phyloP scores from a whole-genome alignment of 805 yeast species.

The Metschnikowia gelsemii region DNA sequence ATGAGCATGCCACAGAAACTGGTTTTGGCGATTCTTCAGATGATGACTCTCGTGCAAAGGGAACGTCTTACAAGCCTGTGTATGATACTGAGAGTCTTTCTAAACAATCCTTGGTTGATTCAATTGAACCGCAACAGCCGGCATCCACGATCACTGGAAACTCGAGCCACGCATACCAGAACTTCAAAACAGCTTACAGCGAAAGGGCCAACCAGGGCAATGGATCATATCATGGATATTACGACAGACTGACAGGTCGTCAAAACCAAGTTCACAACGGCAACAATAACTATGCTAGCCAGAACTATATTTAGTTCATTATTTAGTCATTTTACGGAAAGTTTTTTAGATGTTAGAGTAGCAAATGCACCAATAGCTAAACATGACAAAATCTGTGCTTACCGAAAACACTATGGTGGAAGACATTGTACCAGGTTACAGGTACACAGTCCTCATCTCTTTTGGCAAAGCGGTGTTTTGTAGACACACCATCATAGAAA shows the following conservation, averaged over 20 bases:
- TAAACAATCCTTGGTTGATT: conserved; percentile 15
- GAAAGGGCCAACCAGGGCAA: conserved; percentile 10
- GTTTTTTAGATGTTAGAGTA: not conserved
- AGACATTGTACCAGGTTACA: conserved; percentile 52
- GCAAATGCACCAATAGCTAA: not conserved
- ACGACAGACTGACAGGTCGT: conserved; percentile 7
- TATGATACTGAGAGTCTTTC: conserved; percentile 17
- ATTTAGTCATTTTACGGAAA: not conserved
- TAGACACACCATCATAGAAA: not conserved
- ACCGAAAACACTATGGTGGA: conserved; percentile 52
- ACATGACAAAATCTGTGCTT: conserved; percentile 38
- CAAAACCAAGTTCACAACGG: not conserved
- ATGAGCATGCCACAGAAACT: conserved; percentile 38
- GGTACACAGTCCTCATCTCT: conserved; percentile 40
- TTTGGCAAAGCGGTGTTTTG: not conserved
- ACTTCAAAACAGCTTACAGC: conserved; percentile 22
- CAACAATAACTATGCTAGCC: conserved; percentile 4
- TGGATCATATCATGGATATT: conserved; percentile 14
- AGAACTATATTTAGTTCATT: conserved; percentile 11
- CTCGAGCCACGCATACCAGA: conserved; percentile 30
- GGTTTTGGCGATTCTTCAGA: conserved; percentile 34
- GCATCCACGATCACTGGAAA: conserved; percentile 44
- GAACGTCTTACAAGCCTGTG: conserved; percentile 12
- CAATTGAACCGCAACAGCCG: conserved; percentile 43
- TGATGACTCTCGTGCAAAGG: conserved; percentile 23